Conservation (phyloP, 495 filamentous ascomycete species). For the Pseudomonodictys pantanalensis region DNA sequence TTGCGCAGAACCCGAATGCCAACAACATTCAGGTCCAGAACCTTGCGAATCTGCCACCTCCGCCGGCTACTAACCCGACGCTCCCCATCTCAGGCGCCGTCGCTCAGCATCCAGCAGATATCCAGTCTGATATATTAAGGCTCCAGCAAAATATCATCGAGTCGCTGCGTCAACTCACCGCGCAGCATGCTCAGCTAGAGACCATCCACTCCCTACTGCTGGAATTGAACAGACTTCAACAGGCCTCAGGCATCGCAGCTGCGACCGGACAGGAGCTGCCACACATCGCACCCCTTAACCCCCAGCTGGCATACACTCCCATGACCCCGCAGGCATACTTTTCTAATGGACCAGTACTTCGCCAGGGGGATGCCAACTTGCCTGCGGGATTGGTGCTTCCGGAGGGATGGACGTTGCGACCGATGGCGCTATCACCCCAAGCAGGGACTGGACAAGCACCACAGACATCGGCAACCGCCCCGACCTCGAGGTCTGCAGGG, state of each 20-base stretch:
- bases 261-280: conserved; percentile 19
- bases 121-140: conserved; percentile 32
- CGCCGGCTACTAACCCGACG: not conserved
- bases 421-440: conserved; percentile 11
- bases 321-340: conserved; percentile 36
- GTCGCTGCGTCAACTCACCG: conserved; percentile 29
- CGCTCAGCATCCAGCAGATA: conserved; percentile 17
- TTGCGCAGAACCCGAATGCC: conserved; percentile 12
- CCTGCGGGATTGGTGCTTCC: conserved; percentile 72
- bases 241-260: conserved; percentile 18
- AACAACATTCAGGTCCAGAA: conserved; percentile 4
- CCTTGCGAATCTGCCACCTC: not conserved
- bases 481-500: not conserved
- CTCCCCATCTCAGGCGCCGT: not conserved
- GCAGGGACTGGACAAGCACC: not conserved
- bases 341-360: conserved; percentile 49
- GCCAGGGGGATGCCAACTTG: conserved; percentile 63
- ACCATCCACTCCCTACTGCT: conserved; percentile 26
- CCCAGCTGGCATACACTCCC: conserved; percentile 8
- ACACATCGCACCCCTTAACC: conserved; percentile 22
- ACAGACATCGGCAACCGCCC: not conserved
- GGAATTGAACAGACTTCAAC: conserved; percentile 28
- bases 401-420: conserved; percentile 66
- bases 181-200: conserved; percentile 29
- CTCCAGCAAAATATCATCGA: conserved; percentile 33